A percentile compares a stretch with the other conserved stretches of the same genome.
phyloP scores from a whole-genome alignment of 2,329 filamentous ascomycete species.

The Aspergillus brunneoviolaceus region DNA sequence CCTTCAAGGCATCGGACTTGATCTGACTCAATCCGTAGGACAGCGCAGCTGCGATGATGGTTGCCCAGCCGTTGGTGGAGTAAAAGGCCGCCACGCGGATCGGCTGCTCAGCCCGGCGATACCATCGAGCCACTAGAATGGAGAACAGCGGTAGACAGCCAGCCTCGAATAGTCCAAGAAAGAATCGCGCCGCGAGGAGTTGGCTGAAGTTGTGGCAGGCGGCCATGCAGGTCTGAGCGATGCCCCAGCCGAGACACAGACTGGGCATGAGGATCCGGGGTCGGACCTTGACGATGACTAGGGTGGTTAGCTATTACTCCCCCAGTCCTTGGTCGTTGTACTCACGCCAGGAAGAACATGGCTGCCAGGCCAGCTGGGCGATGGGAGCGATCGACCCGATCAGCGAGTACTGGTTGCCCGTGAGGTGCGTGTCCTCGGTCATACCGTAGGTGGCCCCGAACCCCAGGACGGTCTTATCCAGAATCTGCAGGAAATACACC shows the following conservation, averaged over 20 bases:
- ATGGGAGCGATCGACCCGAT: slow-evolving; percentile 59
- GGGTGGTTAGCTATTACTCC: neutral
- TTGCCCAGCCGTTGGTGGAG: slow-evolving; percentile 59
- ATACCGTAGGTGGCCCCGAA: slow-evolving; percentile 60
- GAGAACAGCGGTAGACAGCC: slow-evolving; percentile 50
- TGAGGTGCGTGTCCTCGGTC: slow-evolving; percentile 50
- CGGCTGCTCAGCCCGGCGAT: slow-evolving; percentile 58
- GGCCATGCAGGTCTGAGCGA: slow-evolving; percentile 50
- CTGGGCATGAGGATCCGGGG: slow-evolving; percentile 59
- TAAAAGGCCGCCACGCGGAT: slow-evolving; percentile 67
- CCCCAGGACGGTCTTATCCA: slow-evolving; percentile 60
- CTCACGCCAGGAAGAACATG: slow-evolving; percentile 53
- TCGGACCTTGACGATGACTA: slow-evolving; percentile 60
- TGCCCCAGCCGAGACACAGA: slow-evolving; percentile 50
- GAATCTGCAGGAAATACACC: slow-evolving; percentile 51
- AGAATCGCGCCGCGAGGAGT: slow-evolving; percentile 52
- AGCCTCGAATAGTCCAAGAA: slow-evolving; percentile 55
- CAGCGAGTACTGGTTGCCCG: slow-evolving; percentile 57
- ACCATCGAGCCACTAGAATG: slow-evolving; percentile 49
- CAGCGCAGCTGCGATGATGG: slow-evolving; percentile 56
- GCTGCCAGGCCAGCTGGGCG: slow-evolving; percentile 61
- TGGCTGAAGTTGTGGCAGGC: slow-evolving; percentile 48
- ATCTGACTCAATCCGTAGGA: slow-evolving; percentile 61
- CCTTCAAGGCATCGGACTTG: slow-evolving; percentile 40
- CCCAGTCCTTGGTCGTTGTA: neutral